Conservation (phyloP, 2,329 filamentous ascomycete species). For the Diaporthe helianthi region DNA sequence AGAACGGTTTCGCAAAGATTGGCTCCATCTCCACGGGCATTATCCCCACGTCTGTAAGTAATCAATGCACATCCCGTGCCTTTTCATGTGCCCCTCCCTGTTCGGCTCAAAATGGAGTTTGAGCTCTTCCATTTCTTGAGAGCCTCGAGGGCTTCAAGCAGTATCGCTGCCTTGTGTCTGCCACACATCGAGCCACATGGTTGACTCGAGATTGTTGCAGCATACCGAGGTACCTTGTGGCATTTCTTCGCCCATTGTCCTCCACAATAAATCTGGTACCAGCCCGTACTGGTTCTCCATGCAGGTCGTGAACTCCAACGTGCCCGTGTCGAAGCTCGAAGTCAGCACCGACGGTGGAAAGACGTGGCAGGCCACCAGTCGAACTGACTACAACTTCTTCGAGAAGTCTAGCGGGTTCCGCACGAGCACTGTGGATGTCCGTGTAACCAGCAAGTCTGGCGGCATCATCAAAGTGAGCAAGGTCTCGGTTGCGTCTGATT, state of each 20-base stretch:
- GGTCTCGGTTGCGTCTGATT: slow-evolving; percentile 50
- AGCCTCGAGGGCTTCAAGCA: background rate
- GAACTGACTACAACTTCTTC: slow-evolving; percentile 67
- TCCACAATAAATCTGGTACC: slow-evolving; percentile 54
- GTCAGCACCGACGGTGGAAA: slow-evolving; percentile 66
- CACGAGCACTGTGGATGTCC: slow-evolving; percentile 59
- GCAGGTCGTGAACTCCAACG: slow-evolving; percentile 70
- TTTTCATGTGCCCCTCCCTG: background rate
- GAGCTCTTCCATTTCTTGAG: background rate
- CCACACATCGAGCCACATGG: background rate
- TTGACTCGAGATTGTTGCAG: background rate
- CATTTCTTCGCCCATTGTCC: slow-evolving; percentile 50
- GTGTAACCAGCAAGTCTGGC: slow-evolving; percentile 61
- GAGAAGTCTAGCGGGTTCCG: slow-evolving; percentile 65
- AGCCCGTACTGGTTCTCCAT: slow-evolving; percentile 57
- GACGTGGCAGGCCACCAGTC: slow-evolving; percentile 63
- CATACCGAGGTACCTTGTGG: slow-evolving; percentile 50
- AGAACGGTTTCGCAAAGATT: slow-evolving; percentile 49
- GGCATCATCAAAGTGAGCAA: slow-evolving; percentile 57
- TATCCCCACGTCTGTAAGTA: slow-evolving; percentile 41
- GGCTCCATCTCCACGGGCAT: slow-evolving; percentile 46
- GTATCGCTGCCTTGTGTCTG: too few species aligned
- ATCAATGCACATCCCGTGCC: background rate
- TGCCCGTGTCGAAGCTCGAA: slow-evolving; percentile 62
- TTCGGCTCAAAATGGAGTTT: background rate